Percentiles rank a stretch among this genome's conserved stretches.
Conservation (phyloP, 1,284 basidiomycete genomes). For the Marasmius fiardii region DNA sequence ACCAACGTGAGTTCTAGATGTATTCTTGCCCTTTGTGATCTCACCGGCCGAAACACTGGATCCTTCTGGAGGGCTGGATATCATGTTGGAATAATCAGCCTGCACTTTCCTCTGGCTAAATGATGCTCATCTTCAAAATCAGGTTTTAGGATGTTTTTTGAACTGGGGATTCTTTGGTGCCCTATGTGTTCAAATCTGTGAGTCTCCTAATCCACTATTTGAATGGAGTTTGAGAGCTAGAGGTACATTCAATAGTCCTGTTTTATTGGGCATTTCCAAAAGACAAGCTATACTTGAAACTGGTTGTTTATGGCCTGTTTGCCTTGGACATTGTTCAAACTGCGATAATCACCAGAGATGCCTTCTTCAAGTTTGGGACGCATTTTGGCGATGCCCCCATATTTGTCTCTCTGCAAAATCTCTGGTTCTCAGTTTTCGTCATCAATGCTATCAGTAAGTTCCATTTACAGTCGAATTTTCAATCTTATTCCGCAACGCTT, state of each 20-base stretch:
- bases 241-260: slow-evolving; percentile 13
- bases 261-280: slow-evolving; percentile 23
- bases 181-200: slow-evolving; percentile 21
- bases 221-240: not conserved
- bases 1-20: no score
- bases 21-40: no score
- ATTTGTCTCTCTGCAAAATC: slow-evolving; percentile 17
- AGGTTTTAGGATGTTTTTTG: slow-evolving; percentile 21
- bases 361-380: slow-evolving; percentile 19
- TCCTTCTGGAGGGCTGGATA: not conserved
- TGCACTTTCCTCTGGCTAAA: not conserved
- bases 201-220: slow-evolving; percentile 2
- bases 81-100: not conserved
- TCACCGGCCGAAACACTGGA: not conserved
- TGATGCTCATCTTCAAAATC: not conserved
- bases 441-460: slow-evolving; percentile 21
- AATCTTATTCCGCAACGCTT: not conserved
- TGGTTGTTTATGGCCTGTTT: slow-evolving; percentile 20
- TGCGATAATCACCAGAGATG: slow-evolving; percentile 18
- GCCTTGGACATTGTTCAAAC: slow-evolving; percentile 21
- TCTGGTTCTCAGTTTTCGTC: slow-evolving; percentile 19
- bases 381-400: slow-evolving; percentile 19
- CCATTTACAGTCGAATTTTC: not conserved
- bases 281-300: slow-evolving; percentile 17
- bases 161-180: slow-evolving; percentile 22